Percentiles rank a stretch among this genome's conserved stretches.
Conservation (phyloP, 257 asterid genomes). For the Rehmannia glutinosa region DNA sequence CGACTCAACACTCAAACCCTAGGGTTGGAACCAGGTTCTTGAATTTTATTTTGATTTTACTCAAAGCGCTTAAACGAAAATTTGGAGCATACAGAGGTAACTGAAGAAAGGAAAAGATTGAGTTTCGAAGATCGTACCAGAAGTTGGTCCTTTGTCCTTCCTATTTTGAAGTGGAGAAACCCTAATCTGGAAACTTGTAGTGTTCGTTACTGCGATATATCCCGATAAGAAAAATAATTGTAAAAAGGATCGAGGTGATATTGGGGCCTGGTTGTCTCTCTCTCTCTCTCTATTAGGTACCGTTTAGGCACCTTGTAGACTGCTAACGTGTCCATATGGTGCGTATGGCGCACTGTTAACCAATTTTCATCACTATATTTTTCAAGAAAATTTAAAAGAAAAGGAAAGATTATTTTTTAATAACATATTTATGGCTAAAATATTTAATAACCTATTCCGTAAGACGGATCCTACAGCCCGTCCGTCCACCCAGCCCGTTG, state of each 20-base stretch:
- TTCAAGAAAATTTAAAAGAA: too few relatives aligned
- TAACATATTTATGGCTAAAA: too few relatives aligned
- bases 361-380: too few relatives aligned
- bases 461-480: too few relatives aligned
- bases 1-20: slow-evolving; percentile 21
- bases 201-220: neutral
- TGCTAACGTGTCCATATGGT: slow-evolving; percentile 8
- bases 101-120: neutral
- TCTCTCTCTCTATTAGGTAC: neutral
- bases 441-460: too few relatives aligned
- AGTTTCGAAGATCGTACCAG: slow-evolving; percentile 15
- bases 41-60: neutral
- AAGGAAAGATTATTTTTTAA: too few relatives aligned
- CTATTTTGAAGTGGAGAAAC: slow-evolving; percentile 16
- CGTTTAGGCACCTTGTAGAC: neutral
- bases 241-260: neutral
- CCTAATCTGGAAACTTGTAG: slow-evolving; percentile 27
- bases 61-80: neutral
- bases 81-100: neutral
- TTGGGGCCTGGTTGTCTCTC: neutral
- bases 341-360: neutral
- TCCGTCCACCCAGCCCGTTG: too few relatives aligned
- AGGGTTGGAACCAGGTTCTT: slow-evolving; percentile 17
- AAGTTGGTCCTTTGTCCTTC: neutral
- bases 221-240: too few relatives aligned